These are phyloP conservation scores for Basipetospora sp. DNA, from an alignment of 2,329 filamentous ascomycete species.

Conservation along the genomic window DNA sequence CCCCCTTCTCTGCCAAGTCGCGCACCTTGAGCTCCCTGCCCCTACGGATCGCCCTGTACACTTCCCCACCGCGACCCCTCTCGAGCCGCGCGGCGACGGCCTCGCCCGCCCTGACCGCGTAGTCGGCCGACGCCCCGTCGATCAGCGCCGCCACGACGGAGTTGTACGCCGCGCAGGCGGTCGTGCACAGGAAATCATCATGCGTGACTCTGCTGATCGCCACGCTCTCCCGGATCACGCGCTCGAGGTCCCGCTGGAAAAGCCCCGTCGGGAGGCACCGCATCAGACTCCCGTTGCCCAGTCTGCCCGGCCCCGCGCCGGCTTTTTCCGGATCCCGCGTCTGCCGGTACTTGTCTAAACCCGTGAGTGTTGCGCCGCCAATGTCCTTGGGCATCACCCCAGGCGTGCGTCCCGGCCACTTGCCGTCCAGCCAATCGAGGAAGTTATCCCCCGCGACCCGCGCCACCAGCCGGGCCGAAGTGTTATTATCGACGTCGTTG, in stretches of 20 bases:
- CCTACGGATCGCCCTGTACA: neutral
- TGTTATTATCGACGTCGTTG: no score
- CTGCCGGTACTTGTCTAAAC: constrained; percentile 17
- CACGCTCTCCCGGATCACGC: constrained; percentile 17
- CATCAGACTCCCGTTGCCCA: constrained; percentile 34
- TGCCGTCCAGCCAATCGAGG: constrained; percentile 26
- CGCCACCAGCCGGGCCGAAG: constrained; percentile 15
- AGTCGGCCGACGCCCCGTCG: constrained; percentile 9
- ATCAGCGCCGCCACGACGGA: constrained; percentile 20
- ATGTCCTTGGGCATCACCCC: constrained; percentile 23
- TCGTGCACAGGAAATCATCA: constrained; percentile 20
- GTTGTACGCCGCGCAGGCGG: constrained; percentile 26
- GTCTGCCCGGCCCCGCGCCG: constrained; percentile 23
- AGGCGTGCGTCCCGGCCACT: constrained; percentile 25
- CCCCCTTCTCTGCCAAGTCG: constrained; percentile 17
- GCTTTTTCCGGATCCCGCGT: constrained; percentile 16
- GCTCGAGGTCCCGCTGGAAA: constrained; percentile 18
- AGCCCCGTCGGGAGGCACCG: constrained; percentile 30
- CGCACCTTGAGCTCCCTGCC: constrained; percentile 7
- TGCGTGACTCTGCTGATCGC: constrained; percentile 26
- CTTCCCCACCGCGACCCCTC: neutral
- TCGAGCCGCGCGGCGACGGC: constrained; percentile 12
- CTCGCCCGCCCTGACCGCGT: constrained; percentile 18
- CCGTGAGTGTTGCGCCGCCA: constrained; percentile 22
- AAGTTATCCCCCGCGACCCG: constrained; percentile 22